Conservation (phyloP, 2,329 filamentous ascomycete species). For the Pseudogymnoascus verrucosus region DNA sequence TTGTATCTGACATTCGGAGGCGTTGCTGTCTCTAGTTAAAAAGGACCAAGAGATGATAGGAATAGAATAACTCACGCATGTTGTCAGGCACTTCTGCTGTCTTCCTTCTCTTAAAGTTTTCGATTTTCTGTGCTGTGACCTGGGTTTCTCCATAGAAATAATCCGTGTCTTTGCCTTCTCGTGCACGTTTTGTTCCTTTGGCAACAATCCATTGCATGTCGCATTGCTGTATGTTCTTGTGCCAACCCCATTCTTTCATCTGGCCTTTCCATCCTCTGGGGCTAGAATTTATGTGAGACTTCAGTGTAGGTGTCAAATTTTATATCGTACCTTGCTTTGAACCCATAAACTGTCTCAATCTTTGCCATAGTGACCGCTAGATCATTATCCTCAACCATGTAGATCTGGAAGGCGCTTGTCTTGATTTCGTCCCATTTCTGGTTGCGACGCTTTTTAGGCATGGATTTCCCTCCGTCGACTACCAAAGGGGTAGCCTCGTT, state of each 20-base stretch:
- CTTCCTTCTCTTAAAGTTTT: neutral
- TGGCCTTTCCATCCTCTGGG: neutral
- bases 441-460: neutral
- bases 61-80: neutral
- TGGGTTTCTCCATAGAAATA: neutral
- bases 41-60: neutral
- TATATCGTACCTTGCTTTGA: neutral
- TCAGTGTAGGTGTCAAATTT: neutral
- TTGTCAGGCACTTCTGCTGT: neutral
- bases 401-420: neutral
- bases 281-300: neutral
- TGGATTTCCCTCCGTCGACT: neutral
- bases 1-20: neutral
- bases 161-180: neutral
- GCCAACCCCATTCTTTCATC: neutral
- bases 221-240: neutral
- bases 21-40: neutral
- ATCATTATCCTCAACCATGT: neutral
- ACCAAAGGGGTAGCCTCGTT: neutral
- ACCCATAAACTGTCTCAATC: neutral
- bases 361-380: neutral
- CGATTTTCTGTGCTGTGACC: neutral
- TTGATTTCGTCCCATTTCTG: neutral
- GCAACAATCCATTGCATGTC: neutral
- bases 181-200: neutral